These are phyloP conservation scores for Calonectria henricotiae DNA, from an alignment of 2,329 filamentous ascomycete genomes.

Conservation along the genomic window DNA sequence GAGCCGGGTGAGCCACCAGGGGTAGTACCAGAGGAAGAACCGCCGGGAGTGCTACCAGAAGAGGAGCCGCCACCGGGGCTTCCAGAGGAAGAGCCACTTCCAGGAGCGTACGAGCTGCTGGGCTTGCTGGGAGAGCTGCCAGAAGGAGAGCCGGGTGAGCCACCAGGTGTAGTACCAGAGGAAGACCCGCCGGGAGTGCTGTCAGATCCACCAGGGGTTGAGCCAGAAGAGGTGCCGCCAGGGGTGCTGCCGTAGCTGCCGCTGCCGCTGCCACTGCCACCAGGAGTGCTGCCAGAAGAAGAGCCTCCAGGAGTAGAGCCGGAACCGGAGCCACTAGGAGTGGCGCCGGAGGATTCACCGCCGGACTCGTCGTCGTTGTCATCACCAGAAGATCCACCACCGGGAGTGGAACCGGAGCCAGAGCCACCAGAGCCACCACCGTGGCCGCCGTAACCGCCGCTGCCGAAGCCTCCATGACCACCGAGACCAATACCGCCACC, in stretches of 20 bases:
- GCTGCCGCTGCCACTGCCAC: not conserved
- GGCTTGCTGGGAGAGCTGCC: not conserved
- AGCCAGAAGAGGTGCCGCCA: not conserved
- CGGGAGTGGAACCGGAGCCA: not conserved
- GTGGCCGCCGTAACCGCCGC: not conserved
- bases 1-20: too few relatives aligned
- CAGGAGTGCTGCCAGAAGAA: not conserved
- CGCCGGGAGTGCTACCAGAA: not conserved
- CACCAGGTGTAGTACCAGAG: too few relatives aligned
- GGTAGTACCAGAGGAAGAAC: not conserved
- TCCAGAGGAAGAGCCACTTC: not conserved
- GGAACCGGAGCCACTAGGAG: not conserved
- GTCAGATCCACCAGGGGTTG: not conserved
- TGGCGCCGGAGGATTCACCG: not conserved
- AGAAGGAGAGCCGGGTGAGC: not conserved
- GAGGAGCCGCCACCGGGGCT: not conserved
- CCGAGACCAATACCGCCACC: slow-evolving; percentile 2
- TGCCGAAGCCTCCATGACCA: not conserved
- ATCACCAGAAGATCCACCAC: not conserved
- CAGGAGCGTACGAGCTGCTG: not conserved
- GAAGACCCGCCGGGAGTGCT: not conserved
- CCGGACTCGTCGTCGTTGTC: not conserved
- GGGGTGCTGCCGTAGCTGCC: not conserved
- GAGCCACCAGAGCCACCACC: not conserved
- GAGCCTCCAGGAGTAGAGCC: not conserved